phyloP scores from a whole-genome alignment of 75 land plant genomes.

The Isoetes taiwanensis region DNA sequence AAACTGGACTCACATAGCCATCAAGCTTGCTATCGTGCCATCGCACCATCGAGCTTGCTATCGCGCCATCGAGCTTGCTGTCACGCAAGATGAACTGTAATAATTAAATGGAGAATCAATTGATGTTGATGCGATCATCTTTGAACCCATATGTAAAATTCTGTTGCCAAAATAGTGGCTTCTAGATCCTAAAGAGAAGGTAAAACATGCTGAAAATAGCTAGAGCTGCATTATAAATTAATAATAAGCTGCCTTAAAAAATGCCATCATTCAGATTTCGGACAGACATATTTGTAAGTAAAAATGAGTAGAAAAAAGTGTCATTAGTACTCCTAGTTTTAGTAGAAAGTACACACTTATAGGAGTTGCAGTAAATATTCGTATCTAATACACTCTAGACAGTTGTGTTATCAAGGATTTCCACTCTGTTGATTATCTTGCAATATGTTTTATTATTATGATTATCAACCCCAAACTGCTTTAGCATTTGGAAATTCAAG shows the following conservation, averaged over 20 bases:
- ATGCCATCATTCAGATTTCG: no score
- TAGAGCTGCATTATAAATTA: constrained; percentile 66
- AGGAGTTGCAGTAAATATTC: constrained; percentile 87
- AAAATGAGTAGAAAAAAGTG: constrained; percentile 5
- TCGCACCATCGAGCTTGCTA: no score
- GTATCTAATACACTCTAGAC: constrained; percentile 74
- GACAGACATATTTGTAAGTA: no score
- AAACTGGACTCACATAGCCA: no score
- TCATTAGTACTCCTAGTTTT: constrained; percentile 72
- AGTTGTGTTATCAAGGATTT: constrained; percentile 46
- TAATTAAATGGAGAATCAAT: no score
- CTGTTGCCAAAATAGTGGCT: constrained; percentile 96
- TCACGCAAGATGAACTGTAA: no score
- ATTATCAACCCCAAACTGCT: no score
- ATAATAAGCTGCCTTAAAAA: background rate
- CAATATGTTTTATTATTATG: constrained; percentile 7
- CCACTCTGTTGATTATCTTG: constrained; percentile 27
- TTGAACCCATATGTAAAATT: constrained; percentile 95
- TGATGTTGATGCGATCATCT: no score
- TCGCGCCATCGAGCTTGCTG: no score
- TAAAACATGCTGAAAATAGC: constrained; percentile 83
- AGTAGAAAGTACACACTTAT: constrained; percentile 79
- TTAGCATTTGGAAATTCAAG: background rate
- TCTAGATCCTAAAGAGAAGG: constrained; percentile 88
- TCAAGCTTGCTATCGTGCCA: no score